phyloP scores from a whole-genome alignment of 169 alveolate genomes.

The Plasmodium gallinaceum region DNA sequence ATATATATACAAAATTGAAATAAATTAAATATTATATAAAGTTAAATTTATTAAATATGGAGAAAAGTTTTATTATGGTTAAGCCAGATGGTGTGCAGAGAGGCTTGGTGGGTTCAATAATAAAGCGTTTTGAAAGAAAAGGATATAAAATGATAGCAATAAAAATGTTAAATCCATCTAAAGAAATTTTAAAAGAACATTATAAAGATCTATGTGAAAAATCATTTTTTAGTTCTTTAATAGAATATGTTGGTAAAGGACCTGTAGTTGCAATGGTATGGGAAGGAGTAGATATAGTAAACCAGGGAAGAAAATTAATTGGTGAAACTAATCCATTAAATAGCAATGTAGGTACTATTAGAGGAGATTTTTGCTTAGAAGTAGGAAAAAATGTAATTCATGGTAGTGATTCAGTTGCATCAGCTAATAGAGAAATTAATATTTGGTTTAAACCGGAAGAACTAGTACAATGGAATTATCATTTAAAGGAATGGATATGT shows the following conservation, averaged over 20 bases:
- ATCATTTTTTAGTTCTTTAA: slow-evolving; percentile 94
- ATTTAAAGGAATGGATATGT: slow-evolving; percentile 48
- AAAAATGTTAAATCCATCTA: slow-evolving; percentile 91
- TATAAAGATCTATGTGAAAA: slow-evolving; percentile 95
- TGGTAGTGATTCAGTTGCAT: slow-evolving; percentile 95
- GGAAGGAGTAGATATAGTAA: slow-evolving; percentile 97
- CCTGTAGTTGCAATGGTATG: slow-evolving; percentile 98
- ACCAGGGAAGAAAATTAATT: slow-evolving; percentile 94
- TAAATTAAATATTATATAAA: too few relatives aligned
- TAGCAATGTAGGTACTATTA: slow-evolving; percentile 88
- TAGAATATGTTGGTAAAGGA: slow-evolving; percentile 93
- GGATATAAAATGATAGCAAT: slow-evolving; percentile 97
- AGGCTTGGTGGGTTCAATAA: slow-evolving; percentile 95
- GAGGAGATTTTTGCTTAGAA: slow-evolving; percentile 96
- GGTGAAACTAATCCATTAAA: slow-evolving; percentile 94
- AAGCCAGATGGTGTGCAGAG: slow-evolving; percentile 99
- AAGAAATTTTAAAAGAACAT: slow-evolving; percentile 93
- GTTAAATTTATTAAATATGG: slow-evolving; percentile 29
- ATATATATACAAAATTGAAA: too few relatives aligned
- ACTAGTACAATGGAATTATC: slow-evolving; percentile 86
- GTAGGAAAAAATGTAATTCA: slow-evolving; percentile 96
- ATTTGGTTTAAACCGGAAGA: slow-evolving; percentile 97
- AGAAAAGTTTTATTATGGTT: slow-evolving; percentile 97
- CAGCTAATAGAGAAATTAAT: slow-evolving; percentile 95
- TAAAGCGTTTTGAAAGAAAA: slow-evolving; percentile 94